A percentile compares a stretch with the other conserved stretches of the same genome.
phyloP scores from a whole-genome alignment of 2,329 filamentous ascomycete species.

The Sporothrix schenckii region DNA sequence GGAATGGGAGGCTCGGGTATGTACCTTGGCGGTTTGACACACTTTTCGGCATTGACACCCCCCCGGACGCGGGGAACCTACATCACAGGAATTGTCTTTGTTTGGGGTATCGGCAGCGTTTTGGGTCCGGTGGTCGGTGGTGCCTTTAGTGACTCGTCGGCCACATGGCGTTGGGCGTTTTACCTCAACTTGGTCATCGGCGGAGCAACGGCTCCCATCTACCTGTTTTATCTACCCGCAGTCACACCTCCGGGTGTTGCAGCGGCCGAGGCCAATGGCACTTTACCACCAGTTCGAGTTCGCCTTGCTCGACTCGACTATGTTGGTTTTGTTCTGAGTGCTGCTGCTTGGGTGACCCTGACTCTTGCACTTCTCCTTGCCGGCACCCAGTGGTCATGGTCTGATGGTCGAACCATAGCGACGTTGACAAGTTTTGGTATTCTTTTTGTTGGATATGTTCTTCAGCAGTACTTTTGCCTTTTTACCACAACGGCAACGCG shows the following conservation, averaged over 20 bases:
- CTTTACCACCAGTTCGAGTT: neutral
- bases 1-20: constrained; percentile 48
- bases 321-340: constrained; percentile 8
- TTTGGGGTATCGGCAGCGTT: constrained; percentile 30
- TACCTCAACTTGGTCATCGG: constrained; percentile 57
- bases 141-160: constrained; percentile 45
- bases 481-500: constrained; percentile 50
- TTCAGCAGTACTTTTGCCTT: constrained; percentile 53
- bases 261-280: constrained; percentile 25
- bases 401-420: constrained; percentile 48
- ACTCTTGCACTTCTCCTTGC: constrained; percentile 50
- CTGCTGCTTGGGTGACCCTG: constrained; percentile 1
- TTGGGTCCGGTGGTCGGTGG: constrained; percentile 45
- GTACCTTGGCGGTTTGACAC: constrained; percentile 41
- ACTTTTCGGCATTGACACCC: constrained; percentile 20
- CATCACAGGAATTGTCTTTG: constrained; percentile 27
- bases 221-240: constrained; percentile 51
- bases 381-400: constrained; percentile 55
- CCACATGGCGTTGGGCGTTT: constrained; percentile 43
- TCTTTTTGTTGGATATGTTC: constrained; percentile 48
- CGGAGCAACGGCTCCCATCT: constrained; percentile 47
- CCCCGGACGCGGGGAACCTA: constrained; percentile 24
- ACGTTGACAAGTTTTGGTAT: constrained; percentile 53
- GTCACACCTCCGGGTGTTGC: constrained; percentile 33
- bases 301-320: constrained; percentile 15